These are phyloP conservation scores for Basidioascus undulatus DNA, from an alignment of 768 basidiomycete genomes.

Conservation along the genomic window DNA sequence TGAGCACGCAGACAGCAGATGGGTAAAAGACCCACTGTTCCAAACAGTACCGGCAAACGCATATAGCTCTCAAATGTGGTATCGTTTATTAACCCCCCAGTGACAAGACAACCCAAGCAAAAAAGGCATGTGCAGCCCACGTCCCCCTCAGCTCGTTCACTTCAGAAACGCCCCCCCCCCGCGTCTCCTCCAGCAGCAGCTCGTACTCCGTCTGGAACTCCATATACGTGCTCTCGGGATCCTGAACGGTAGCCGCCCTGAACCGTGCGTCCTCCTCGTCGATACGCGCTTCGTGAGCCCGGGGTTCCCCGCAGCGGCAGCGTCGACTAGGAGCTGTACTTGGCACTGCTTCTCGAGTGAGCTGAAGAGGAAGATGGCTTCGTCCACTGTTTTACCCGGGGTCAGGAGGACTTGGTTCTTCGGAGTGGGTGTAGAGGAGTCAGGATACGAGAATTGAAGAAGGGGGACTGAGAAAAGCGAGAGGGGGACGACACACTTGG, in stretches of 20 bases:
- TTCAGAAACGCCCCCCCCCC: slow-evolving; percentile 3
- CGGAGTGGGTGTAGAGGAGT: no score
- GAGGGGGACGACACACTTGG: not conserved
- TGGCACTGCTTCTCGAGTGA: slow-evolving; percentile 9
- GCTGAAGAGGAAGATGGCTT: slow-evolving; percentile 6
- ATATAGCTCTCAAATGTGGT: no score
- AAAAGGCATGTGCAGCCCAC: no score
- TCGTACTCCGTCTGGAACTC: slow-evolving; percentile 7
- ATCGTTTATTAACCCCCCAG: no score
- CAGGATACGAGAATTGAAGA: no score
- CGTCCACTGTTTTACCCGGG: slow-evolving; percentile 8
- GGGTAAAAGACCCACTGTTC: no score
- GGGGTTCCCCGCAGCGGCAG: slow-evolving; percentile 5
- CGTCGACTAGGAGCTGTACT: slow-evolving; percentile 8
- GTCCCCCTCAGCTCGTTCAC: no score
- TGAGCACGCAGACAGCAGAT: no score
- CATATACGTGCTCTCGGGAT: slow-evolving; percentile 5
- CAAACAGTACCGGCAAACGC: no score
- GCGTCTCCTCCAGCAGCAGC: slow-evolving; percentile 4
- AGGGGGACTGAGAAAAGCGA: no score
- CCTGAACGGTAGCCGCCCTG: slow-evolving; percentile 9
- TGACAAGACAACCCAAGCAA: no score
- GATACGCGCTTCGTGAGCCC: slow-evolving; percentile 2
- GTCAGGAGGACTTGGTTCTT: no score
- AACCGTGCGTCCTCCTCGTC: slow-evolving; percentile 9